Evolutionary conservation across 805 yeast genomes (phyloP).

Genomic region (Spathaspora passalidarum): DNA sequence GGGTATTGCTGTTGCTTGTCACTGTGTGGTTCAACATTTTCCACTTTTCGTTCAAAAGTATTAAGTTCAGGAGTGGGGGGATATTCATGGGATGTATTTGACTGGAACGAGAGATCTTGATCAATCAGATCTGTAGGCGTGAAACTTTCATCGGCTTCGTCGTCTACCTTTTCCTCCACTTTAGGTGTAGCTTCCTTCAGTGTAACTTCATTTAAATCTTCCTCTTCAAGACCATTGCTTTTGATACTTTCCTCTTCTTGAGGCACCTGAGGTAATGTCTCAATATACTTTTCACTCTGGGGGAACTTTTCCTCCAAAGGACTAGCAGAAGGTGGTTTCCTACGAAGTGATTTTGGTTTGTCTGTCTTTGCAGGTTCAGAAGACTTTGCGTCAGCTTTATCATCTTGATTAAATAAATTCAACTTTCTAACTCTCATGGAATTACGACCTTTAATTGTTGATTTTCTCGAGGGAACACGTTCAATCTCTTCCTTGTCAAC

Average conservation of each 20-base stretch:
- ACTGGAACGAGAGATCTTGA: slow-evolving; percentile 2
- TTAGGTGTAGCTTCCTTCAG: too few species aligned
- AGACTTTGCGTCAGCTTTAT: slow-evolving; percentile 2
- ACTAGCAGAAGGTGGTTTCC: slow-evolving; percentile 8
- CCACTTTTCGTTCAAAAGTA: not conserved
- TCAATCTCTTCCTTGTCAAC: slow-evolving; percentile 27
- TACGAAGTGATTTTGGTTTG: not conserved
- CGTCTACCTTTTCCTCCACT: not conserved
- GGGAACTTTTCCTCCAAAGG: slow-evolving; percentile 4
- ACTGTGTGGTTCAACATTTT: not conserved
- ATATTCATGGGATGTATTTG: not conserved
- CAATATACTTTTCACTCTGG: not conserved
- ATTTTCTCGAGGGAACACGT: slow-evolving; percentile 26
- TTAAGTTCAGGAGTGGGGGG: not conserved
- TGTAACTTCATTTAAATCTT: slow-evolving; percentile 9
- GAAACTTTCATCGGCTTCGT: slow-evolving; percentile 2
- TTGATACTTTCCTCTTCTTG: slow-evolving; percentile 13
- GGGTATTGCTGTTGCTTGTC: not conserved
- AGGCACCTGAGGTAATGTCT: not conserved
- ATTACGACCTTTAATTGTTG: slow-evolving; percentile 35
- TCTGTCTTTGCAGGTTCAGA: too few species aligned
- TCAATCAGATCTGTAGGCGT: not conserved
- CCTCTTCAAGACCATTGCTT: slow-evolving; percentile 10
- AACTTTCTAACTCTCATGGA: slow-evolving; percentile 41
- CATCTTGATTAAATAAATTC: slow-evolving; percentile 28